Conservation (phyloP, 108 stramenopile genomes). For the Nitzschia palea region DNA sequence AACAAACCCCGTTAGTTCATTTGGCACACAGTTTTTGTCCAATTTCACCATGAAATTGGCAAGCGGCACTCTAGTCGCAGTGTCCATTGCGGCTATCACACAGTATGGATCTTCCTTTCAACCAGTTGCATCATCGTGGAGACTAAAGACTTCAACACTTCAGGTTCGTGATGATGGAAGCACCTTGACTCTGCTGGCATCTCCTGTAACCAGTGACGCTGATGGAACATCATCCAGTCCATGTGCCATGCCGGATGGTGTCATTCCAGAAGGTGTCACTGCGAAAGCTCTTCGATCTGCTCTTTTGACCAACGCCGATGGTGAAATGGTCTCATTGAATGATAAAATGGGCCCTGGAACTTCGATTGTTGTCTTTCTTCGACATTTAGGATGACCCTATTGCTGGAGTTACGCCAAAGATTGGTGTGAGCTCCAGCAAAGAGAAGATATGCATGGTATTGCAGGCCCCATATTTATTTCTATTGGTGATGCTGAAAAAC, state of each 20-base stretch:
- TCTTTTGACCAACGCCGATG: slow-evolving; percentile 52
- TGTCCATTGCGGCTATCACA: neutral
- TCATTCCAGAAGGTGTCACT: slow-evolving; percentile 15
- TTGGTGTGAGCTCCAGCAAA: slow-evolving; percentile 69
- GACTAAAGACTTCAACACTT: neutral
- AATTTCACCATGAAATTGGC: neutral
- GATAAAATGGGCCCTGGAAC: slow-evolving; percentile 51
- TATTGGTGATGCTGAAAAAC: slow-evolving; percentile 73
- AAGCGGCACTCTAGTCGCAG: neutral
- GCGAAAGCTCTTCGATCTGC: slow-evolving; percentile 22
- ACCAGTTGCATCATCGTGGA: neutral
- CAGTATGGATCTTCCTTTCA: neutral
- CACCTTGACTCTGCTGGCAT: too few relatives aligned
- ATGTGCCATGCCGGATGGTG: slow-evolving; percentile 9
- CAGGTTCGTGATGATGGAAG: neutral
- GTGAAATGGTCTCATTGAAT: slow-evolving; percentile 52
- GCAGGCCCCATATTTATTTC: slow-evolving; percentile 75
- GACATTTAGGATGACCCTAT: slow-evolving; percentile 89
- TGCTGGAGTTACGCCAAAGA: slow-evolving; percentile 88
- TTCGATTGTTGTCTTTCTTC: slow-evolving; percentile 71
- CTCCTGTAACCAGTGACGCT: too few relatives aligned
- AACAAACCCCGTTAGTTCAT: too few relatives aligned
- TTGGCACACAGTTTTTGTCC: too few relatives aligned
- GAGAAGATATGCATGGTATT: slow-evolving; percentile 31
- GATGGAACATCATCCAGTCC: too few relatives aligned